Base-by-base conservation (phyloP, 225 moss, liverwort and hornwort genomes). In the Polytrichum formosum region DNA sequence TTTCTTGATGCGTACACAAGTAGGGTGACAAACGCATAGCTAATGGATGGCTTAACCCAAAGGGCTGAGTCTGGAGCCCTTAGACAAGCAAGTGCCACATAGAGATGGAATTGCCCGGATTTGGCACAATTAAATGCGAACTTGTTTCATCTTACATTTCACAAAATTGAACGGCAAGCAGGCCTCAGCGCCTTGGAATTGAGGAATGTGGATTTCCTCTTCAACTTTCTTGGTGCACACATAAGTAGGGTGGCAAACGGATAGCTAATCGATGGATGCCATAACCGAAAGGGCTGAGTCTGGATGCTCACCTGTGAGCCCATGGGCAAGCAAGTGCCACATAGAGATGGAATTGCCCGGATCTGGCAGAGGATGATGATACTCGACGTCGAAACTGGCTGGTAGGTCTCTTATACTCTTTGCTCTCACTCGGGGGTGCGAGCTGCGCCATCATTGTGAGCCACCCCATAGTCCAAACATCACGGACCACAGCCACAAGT, bases 391-490 rank as follows among this genome's bases (percentile, higher is more conserved):
- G 94, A 67, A 91, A 98, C 71, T 94, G 94, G 80, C 98, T 94
- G n/a, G 74, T 56, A 6, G 91, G 88, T 6, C 98, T 82, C 55
- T 56, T 83, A 63, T 88, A 98, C 0, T 84, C 94, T 23, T 85
- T 87, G 28, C 59, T 77, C 0, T 87, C 85, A 2, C 82, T 75
- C 30, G 83, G 87, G 26, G 98, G 98, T 54, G 98, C 98, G 9
- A 94, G 85, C 85, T 94, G 94, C 72, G 91, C 94, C 98, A 98
- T 98, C 92, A 98, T 94, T 10, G 92, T 80, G 19, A 83, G 90
- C 98, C 98, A 98, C 27, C 92, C 92, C 4, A 80, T 77, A 5
- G 83, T 91, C 98, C 98, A 98, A 25, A 94, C 80, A 76, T 94
- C 92, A 76, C 90, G 86, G 54, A 90, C 98, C 28, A 94, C 87